These are phyloP conservation scores for Paralagenidium karlingii DNA, from an alignment of 352 stramenopile species.

Conservation along the genomic window DNA sequence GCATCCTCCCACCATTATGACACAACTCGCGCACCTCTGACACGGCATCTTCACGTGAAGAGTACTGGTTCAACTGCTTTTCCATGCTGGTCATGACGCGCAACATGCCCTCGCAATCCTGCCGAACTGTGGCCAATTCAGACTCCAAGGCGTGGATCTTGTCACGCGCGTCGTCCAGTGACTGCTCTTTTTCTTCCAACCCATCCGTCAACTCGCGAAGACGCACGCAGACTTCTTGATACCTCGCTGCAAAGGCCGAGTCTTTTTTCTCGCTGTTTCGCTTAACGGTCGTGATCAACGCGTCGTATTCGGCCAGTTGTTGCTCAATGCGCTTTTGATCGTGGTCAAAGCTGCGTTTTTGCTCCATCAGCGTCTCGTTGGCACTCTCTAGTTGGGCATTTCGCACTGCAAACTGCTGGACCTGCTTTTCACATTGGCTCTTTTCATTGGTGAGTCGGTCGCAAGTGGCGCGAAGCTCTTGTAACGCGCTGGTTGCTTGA, in stretches of 20 bases:
- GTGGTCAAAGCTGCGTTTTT: slow-evolving; percentile 8
- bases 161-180: slow-evolving; percentile 39
- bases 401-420: slow-evolving; percentile 49
- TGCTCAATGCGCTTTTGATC: slow-evolving; percentile 2
- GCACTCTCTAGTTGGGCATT: slow-evolving; percentile 53
- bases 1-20: neutral
- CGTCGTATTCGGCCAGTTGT: slow-evolving; percentile 48
- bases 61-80: slow-evolving; percentile 72
- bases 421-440: slow-evolving; percentile 38
- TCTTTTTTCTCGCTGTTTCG: slow-evolving; percentile 41
- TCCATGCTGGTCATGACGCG: slow-evolving; percentile 76
- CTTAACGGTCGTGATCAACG: slow-evolving; percentile 46
- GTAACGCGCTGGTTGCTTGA: slow-evolving; percentile 46
- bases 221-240: slow-evolving; percentile 56
- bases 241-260: slow-evolving; percentile 35
- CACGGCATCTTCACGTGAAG: slow-evolving; percentile 52
- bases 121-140: slow-evolving; percentile 51
- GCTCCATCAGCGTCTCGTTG: slow-evolving; percentile 24
- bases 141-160: slow-evolving; percentile 14
- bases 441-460: slow-evolving; percentile 45
- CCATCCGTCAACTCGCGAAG: slow-evolving; percentile 45
- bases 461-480: slow-evolving; percentile 50
- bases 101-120: slow-evolving; percentile 76
- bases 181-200: slow-evolving; percentile 38
- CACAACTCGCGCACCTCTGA: slow-evolving; percentile 22